phyloP scores from a whole-genome alignment of 2,329 filamentous ascomycete genomes.

The Pleurostoma richardsiae region DNA sequence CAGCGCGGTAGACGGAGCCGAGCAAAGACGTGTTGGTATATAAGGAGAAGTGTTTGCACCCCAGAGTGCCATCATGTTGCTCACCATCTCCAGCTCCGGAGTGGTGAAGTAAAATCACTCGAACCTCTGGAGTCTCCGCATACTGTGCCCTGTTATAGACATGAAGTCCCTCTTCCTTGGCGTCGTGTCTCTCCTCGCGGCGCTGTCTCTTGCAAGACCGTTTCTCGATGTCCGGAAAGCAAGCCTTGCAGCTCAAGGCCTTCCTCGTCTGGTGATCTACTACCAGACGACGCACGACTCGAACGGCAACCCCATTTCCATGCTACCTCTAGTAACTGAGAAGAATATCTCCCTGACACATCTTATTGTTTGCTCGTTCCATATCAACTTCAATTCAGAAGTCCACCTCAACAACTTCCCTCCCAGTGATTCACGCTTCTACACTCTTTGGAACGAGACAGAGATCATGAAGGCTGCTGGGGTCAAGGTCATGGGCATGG shows the following conservation, averaged over 20 bases:
- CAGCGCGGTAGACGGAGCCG: no score
- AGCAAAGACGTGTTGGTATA: no score
- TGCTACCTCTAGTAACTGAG: constrained; percentile 45
- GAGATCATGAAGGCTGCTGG: constrained; percentile 65
- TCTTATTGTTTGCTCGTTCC: constrained; percentile 80
- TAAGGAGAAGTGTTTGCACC: no score
- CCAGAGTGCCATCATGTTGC: no score
- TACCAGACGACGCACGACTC: constrained; percentile 50
- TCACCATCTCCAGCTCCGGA: no score
- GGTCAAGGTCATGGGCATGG: constrained; percentile 78
- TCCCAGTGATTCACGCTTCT: constrained; percentile 62
- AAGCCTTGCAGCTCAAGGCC: constrained; percentile 3
- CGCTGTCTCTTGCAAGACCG: background rate
- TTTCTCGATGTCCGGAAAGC: constrained; percentile 3
- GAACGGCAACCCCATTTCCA: constrained; percentile 39
- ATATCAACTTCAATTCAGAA: constrained; percentile 66
- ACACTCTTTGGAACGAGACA: constrained; percentile 74
- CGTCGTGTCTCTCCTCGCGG: background rate
- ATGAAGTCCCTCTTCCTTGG: background rate
- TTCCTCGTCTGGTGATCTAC: constrained; percentile 45
- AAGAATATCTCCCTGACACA: constrained; percentile 60
- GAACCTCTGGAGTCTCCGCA: constrained; percentile 33
- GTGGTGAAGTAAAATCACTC: no score
- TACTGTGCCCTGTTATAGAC: constrained; percentile 30
- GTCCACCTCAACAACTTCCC: constrained; percentile 78